phyloP scores from a whole-genome alignment of 1,284 basidiomycete species.

The Ustilago cynodontis region DNA sequence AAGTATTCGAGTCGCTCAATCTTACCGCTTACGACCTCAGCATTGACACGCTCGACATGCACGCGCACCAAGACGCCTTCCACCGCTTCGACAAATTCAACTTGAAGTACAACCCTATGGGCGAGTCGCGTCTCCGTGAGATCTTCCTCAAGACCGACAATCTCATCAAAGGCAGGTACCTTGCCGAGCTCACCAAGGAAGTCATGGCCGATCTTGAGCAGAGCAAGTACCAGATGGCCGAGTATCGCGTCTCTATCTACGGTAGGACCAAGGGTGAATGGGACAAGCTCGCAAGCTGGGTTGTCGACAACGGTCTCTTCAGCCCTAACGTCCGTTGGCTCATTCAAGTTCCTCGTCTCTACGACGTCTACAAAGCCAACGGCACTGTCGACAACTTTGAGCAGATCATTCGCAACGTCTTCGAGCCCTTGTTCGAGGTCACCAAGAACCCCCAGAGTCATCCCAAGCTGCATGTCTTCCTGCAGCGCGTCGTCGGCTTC shows the following conservation, averaged over 20 bases:
- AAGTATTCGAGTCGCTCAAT: conserved; percentile 95
- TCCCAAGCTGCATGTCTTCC: conserved; percentile 93
- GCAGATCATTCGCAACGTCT: conserved; percentile 90
- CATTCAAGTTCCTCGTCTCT: conserved; percentile 93
- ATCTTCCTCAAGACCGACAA: conserved; percentile 99
- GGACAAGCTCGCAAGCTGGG: conserved; percentile 98
- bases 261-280: conserved; percentile 83
- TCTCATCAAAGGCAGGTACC: conserved; percentile 78
- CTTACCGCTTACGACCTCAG: conserved; percentile 97
- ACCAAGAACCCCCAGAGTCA: conserved; percentile 90
- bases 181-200: conserved; percentile 95
- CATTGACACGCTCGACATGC: conserved; percentile 99
- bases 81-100: conserved; percentile 86
- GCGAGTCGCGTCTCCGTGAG: conserved; percentile 92
- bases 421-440: conserved; percentile 93
- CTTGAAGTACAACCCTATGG: conserved; percentile 86
- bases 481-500: conserved; percentile 95
- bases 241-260: conserved; percentile 97
- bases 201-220: conserved; percentile 95
- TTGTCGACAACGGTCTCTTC: conserved; percentile 90
- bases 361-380: conserved; percentile 94
- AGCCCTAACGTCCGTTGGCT: conserved; percentile 99
- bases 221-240: conserved; percentile 91
- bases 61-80: conserved; percentile 96
- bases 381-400: conserved; percentile 89